These are phyloP conservation scores for Tetracentron sinense DNA, from an alignment of 164 flowering plant species.

Conservation along the genomic window DNA sequence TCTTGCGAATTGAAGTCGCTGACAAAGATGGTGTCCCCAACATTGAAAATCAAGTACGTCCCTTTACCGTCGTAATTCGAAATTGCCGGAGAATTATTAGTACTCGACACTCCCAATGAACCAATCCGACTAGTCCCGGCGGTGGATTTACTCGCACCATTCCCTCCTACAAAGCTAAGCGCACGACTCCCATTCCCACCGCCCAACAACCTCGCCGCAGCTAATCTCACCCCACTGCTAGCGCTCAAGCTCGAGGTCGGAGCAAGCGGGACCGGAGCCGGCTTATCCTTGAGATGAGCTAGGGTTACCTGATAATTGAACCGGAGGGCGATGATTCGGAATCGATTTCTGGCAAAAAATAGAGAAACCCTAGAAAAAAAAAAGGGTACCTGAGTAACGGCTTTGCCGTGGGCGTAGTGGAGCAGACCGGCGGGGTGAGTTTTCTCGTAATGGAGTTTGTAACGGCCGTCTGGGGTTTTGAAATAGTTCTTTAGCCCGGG, in stretches of 20 bases:
- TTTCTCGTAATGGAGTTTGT: conserved; percentile 89
- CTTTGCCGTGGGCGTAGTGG: conserved; percentile 80
- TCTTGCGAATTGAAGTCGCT: conserved; percentile 88
- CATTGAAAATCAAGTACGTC: conserved; percentile 82
- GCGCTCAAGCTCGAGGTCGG: conserved; percentile 52
- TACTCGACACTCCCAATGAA: conserved; percentile 50
- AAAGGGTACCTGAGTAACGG: conserved; percentile 68
- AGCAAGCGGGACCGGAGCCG: conserved; percentile 46
- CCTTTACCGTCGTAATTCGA: conserved; percentile 93
- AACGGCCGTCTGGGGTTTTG: conserved; percentile 95
- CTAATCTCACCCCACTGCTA: conserved; percentile 67
- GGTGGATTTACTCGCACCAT: conserved; percentile 62
- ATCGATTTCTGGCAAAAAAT: background rate
- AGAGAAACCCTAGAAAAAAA: background rate
- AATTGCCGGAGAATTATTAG: conserved; percentile 33
- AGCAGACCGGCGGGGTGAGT: conserved; percentile 80
- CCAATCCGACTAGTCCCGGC: conserved; percentile 51
- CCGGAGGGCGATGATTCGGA: background rate
- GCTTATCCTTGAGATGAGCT: conserved; percentile 85
- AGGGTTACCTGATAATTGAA: conserved; percentile 57
- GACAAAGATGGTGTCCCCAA: conserved; percentile 77
- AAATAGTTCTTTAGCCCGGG: conserved; percentile 84
- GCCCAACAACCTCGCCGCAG: conserved; percentile 80
- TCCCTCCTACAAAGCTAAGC: conserved; percentile 86
- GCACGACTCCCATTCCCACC: conserved; percentile 84